Percentiles rank a stretch among this genome's conserved stretches.
These are phyloP conservation scores for Plasmodium ovale DNA, from an alignment of 169 alveolate genomes.

Conservation along the genomic window DNA sequence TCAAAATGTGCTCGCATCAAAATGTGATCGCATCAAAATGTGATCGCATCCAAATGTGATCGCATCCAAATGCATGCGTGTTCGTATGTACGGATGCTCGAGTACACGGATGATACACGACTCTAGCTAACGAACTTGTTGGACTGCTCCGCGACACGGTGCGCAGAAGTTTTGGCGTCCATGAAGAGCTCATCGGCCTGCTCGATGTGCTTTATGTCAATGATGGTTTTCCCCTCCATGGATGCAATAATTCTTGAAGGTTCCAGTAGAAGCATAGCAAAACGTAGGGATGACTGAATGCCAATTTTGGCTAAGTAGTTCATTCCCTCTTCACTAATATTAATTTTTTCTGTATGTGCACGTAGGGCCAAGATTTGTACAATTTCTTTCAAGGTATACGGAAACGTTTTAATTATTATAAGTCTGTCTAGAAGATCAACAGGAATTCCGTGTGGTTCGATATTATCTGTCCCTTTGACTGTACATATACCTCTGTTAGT, in stretches of 20 bases:
- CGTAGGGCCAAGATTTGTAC: conserved; percentile 96
- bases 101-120: too few relatives aligned
- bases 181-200: conserved; percentile 96
- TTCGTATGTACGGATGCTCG: too few relatives aligned
- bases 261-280: conserved; percentile 95
- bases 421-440: conserved; percentile 99
- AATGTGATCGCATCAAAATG: too few relatives aligned
- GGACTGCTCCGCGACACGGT: conserved; percentile 94
- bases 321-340: conserved; percentile 96
- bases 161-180: conserved; percentile 98
- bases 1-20: too few relatives aligned
- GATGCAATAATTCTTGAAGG: conserved; percentile 97
- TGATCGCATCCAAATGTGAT: too few relatives aligned
- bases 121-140: conserved; percentile 88
- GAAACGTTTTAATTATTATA: conserved; percentile 97
- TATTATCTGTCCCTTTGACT: conserved; percentile 98
- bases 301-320: conserved; percentile 97
- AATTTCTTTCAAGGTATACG: conserved; percentile 87
- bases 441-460: conserved; percentile 99
- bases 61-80: too few relatives aligned
- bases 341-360: conserved; percentile 96
- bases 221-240: conserved; percentile 93
- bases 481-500: conserved; percentile 98
- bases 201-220: conserved; percentile 93
- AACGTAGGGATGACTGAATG: conserved; percentile 95